These are phyloP conservation scores for Hymenoscyphus fructigenus DNA, from an alignment of 2,329 filamentous ascomycete genomes.

Conservation along the genomic window DNA sequence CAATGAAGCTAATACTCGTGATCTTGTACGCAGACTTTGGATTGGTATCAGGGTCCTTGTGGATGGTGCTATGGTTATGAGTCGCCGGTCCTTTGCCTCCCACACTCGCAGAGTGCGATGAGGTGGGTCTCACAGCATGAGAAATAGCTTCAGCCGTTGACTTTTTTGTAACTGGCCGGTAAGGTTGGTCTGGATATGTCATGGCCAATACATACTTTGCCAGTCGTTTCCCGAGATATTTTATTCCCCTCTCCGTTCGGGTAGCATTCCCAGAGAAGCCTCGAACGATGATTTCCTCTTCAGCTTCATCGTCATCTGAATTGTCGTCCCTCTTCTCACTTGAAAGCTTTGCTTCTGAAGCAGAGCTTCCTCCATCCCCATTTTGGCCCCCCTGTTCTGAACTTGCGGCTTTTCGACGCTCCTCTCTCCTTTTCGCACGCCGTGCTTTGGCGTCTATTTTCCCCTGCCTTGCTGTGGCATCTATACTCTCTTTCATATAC, in stretches of 20 bases:
- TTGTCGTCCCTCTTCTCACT: slow-evolving; percentile 23
- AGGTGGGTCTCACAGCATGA: slow-evolving; percentile 37
- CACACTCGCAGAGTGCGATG: slow-evolving; percentile 40
- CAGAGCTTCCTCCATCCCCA: slow-evolving; percentile 25
- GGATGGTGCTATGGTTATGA: slow-evolving; percentile 63
- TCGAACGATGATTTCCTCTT: slow-evolving; percentile 84
- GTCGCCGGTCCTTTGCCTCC: slow-evolving; percentile 44
- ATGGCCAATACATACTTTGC: slow-evolving; percentile 87
- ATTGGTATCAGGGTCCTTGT: slow-evolving; percentile 40
- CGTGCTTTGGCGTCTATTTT: slow-evolving; percentile 66
- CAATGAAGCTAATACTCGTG: slow-evolving; percentile 93
- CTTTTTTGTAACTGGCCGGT: slow-evolving; percentile 61
- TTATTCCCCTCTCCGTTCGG: slow-evolving; percentile 90
- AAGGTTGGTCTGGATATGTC: slow-evolving; percentile 93
- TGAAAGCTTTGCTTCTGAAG: slow-evolving; percentile 1
- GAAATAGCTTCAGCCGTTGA: slow-evolving; percentile 44
- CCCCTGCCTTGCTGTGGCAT: slow-evolving; percentile 74
- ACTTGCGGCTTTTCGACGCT: slow-evolving; percentile 16
- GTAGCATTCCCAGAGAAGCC: slow-evolving; percentile 89
- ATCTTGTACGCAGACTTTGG: slow-evolving; percentile 70
- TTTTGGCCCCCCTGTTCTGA: slow-evolving; percentile 15
- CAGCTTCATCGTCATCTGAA: slow-evolving; percentile 50
- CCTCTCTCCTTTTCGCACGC: slow-evolving; percentile 49
- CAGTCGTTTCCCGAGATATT: slow-evolving; percentile 91
- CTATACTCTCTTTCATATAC: slow-evolving; percentile 95